phyloP scores from a whole-genome alignment of 2,329 filamentous ascomycete species.

The Colletotrichum higginsianum region DNA sequence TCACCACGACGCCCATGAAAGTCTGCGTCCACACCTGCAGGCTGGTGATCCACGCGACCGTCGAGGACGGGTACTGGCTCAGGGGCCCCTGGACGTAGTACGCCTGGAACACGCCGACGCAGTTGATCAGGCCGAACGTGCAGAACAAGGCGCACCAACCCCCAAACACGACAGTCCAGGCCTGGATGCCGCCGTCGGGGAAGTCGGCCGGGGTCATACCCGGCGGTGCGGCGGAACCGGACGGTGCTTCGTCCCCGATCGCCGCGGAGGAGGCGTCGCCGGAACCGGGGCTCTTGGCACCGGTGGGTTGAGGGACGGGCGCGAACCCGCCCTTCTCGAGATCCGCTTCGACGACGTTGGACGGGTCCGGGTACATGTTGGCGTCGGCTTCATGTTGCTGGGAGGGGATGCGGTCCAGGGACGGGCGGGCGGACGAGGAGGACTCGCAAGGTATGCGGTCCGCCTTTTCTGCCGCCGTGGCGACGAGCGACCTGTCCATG shows the following conservation, averaged over 20 bases:
- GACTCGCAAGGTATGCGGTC: slow-evolving; percentile 42
- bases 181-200: slow-evolving; percentile 71
- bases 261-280: neutral
- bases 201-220: slow-evolving; percentile 65
- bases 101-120: slow-evolving; percentile 69
- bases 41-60: slow-evolving; percentile 73
- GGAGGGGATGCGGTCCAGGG: slow-evolving; percentile 50
- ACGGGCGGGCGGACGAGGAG: slow-evolving; percentile 36
- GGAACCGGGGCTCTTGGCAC: slow-evolving; percentile 41
- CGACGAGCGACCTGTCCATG: slow-evolving; percentile 30
- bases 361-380: slow-evolving; percentile 52
- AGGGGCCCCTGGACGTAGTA: slow-evolving; percentile 70
- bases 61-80: slow-evolving; percentile 62
- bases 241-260: neutral
- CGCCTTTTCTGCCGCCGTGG: slow-evolving; percentile 36
- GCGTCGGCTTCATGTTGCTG: slow-evolving; percentile 53
- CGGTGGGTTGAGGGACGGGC: slow-evolving; percentile 17
- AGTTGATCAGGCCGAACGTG: slow-evolving; percentile 62
- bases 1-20: slow-evolving; percentile 64
- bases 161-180: slow-evolving; percentile 70
- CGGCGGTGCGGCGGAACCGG: slow-evolving; percentile 36
- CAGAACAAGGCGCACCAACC: slow-evolving; percentile 61
- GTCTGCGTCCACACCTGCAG: slow-evolving; percentile 65
- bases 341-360: slow-evolving; percentile 50
- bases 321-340: slow-evolving; percentile 51